Evolutionary conservation across 768 basidiomycete species (phyloP), one percentile per base, ranked within the genome.

Genomic region (Mrakia hoshinonis): DNA sequence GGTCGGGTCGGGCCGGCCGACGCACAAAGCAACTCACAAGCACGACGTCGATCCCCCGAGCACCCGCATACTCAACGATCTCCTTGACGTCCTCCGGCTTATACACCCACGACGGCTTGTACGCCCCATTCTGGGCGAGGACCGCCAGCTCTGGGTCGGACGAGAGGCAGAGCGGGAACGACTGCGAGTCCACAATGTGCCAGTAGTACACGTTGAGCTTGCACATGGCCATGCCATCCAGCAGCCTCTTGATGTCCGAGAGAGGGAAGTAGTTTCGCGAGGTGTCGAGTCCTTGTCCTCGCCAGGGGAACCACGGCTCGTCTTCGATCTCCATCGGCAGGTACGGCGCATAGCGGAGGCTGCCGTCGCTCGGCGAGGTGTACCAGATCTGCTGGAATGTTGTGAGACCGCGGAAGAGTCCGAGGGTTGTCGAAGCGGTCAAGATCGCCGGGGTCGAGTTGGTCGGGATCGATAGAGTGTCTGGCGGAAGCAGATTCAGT

Each of bases 221-320:
- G 73, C 87, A 86, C 82, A 84, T 85, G 74, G 85, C 86, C 88
- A 90, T 90, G 2, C 87, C 85, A 75, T 90, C 87, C 38, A 92
- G 80, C 48, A 75, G 74, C 68, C 65, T 62, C 47, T 43, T 29
- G 0, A 77, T 58, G 36, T 52, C 31, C 26, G 68, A 34, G 10
- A 73, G 38, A 3, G 73, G 54, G 34, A 69, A 88, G 86, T 82
- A 92, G 79, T 91, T 87, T 31, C 90, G 82, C 0, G 89, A 82
- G 0, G 90, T 92, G 77, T 92, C 91, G 15, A 92, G 83, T 85
- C 91, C 85, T 68, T 91, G 83, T 11, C 88, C 89, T 26, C 91
- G 85, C 76, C 78, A 76, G 1, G 87, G 87, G 81, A 85, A 90
- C 13, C 85, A 85, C 24, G 89, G 88, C 4, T 81, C 75, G 77